Conservation (phyloP, 345 rosid species). For the Eutrema japonicum region DNA sequence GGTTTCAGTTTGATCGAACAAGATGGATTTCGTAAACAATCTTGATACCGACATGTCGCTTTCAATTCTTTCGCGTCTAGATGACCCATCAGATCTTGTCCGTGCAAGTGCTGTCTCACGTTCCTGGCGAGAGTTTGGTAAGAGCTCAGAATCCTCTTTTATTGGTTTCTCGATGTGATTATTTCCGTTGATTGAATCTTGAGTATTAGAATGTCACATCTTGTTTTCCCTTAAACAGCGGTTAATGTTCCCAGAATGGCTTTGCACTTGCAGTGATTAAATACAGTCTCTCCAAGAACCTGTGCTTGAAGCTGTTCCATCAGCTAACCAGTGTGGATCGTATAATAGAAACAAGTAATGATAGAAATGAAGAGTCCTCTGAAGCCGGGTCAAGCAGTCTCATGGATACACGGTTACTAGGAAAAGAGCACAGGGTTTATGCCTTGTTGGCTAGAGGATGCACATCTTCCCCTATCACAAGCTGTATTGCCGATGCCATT, state of each 20-base stretch:
- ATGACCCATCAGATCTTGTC: slow-evolving; percentile 71
- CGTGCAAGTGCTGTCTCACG: slow-evolving; percentile 70
- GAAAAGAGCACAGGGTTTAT: slow-evolving; percentile 73
- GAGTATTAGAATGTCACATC: background rate
- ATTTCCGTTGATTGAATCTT: background rate
- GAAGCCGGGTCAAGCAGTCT: slow-evolving; percentile 62
- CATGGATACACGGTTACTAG: slow-evolving; percentile 52
- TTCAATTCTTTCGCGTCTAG: slow-evolving; percentile 57
- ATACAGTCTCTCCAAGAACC: slow-evolving; percentile 58
- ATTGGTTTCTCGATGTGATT: background rate
- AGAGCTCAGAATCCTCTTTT: slow-evolving; percentile 29
- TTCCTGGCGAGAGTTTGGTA: slow-evolving; percentile 73
- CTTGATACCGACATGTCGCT: slow-evolving; percentile 55
- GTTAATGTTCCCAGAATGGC: background rate
- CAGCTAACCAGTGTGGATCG: slow-evolving; percentile 52
- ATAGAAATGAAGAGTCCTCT: slow-evolving; percentile 23
- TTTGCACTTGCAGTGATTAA: slow-evolving; percentile 36
- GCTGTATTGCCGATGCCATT: slow-evolving; percentile 65
- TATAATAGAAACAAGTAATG: slow-evolving; percentile 49
- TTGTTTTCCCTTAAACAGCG: background rate
- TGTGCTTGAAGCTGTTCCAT: slow-evolving; percentile 75
- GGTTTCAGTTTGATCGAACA: background rate
- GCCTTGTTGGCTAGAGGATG: slow-evolving; percentile 62
- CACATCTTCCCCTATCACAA: slow-evolving; percentile 45
- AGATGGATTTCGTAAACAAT: slow-evolving; percentile 57